Percentiles rank a stretch among this genome's conserved stretches.
phyloP scores from a whole-genome alignment of 2,329 filamentous ascomycete species.

The Trichocomaceae sp. region DNA sequence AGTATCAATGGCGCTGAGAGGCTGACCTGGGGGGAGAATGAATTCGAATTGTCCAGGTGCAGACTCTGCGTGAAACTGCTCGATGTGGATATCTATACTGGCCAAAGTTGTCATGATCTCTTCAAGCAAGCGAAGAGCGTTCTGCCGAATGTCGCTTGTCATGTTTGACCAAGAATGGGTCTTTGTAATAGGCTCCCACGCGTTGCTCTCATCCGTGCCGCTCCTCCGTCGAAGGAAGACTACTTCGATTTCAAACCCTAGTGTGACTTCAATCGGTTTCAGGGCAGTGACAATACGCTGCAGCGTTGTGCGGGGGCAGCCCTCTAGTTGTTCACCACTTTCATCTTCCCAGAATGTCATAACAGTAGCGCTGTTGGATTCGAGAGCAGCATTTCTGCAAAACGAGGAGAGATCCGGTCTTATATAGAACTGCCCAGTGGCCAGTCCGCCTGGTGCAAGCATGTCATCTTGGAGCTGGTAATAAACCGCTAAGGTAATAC shows the following conservation, averaged over 20 bases:
- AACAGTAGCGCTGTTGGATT: slow-evolving; percentile 55
- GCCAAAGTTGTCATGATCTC: slow-evolving; percentile 59
- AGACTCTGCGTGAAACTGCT: slow-evolving; percentile 69
- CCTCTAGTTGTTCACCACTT: slow-evolving; percentile 44
- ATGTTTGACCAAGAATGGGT: slow-evolving; percentile 67
- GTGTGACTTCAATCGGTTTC: slow-evolving; percentile 50
- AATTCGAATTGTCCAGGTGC: slow-evolving; percentile 73
- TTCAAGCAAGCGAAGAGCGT: slow-evolving; percentile 52
- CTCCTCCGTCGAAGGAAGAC: slow-evolving; percentile 56
- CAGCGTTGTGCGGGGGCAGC: slow-evolving; percentile 63
- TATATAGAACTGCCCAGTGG: slow-evolving; percentile 61
- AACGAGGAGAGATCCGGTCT: slow-evolving; percentile 61
- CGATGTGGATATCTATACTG: slow-evolving; percentile 57
- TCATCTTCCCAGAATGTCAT: slow-evolving; percentile 60
- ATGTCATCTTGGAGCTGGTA: slow-evolving; percentile 63
- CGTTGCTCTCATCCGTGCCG: slow-evolving; percentile 21
- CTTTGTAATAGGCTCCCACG: slow-evolving; percentile 46
- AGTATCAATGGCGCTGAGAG: slow-evolving; percentile 63
- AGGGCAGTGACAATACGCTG: slow-evolving; percentile 49
- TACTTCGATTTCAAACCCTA: slow-evolving; percentile 80
- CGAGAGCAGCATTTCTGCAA: slow-evolving; percentile 50
- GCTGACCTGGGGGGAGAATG: slow-evolving; percentile 56
- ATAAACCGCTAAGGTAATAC: slow-evolving; percentile 58
- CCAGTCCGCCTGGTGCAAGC: slow-evolving; percentile 45
- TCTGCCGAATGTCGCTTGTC: slow-evolving; percentile 52